Percentiles rank a stretch among this genome's conserved stretches.
Conservation (phyloP, 208 protist genomes). For the Trypanosomatidae sp. region DNA sequence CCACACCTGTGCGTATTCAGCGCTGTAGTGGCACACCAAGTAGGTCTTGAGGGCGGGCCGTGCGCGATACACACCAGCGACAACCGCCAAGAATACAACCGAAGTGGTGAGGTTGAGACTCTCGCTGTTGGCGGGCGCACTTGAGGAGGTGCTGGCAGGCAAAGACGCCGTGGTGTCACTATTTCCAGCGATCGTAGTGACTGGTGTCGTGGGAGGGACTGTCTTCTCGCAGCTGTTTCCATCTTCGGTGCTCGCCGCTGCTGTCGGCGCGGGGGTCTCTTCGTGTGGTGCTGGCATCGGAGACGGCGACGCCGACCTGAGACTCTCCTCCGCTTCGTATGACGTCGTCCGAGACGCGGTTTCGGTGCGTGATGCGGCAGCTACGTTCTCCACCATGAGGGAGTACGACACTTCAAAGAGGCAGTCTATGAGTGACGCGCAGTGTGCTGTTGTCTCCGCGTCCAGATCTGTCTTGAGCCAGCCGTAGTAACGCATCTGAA, state of each 20-base stretch:
- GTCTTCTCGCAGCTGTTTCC: neutral
- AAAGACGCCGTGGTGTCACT: neutral
- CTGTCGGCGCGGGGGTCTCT: neutral
- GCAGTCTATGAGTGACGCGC: conserved; percentile 21
- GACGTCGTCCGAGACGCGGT: conserved; percentile 9
- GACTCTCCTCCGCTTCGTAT: neutral
- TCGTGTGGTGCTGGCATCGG: neutral
- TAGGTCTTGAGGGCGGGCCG: conserved; percentile 41
- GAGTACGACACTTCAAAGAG: conserved; percentile 11
- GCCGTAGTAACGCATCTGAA: conserved; percentile 26
- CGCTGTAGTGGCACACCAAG: conserved; percentile 32
- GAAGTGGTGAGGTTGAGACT: conserved; percentile 13
- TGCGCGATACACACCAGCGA: conserved; percentile 44
- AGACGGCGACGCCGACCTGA: neutral
- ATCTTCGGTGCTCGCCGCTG: neutral
- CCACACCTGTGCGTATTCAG: conserved; percentile 46
- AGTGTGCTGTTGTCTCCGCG: conserved; percentile 19
- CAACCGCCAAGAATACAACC: conserved; percentile 49
- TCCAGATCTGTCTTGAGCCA: conserved; percentile 6
- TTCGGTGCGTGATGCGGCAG: neutral
- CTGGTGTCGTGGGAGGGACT: neutral
- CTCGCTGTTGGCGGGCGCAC: conserved; percentile 6
- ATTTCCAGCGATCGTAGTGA: neutral
- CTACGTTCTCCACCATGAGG: neutral
- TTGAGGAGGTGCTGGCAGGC: neutral